Evolutionary conservation across 371 early-diverging fungal genomes (phyloP).

Genomic region (Chytridium lagenaria): DNA sequence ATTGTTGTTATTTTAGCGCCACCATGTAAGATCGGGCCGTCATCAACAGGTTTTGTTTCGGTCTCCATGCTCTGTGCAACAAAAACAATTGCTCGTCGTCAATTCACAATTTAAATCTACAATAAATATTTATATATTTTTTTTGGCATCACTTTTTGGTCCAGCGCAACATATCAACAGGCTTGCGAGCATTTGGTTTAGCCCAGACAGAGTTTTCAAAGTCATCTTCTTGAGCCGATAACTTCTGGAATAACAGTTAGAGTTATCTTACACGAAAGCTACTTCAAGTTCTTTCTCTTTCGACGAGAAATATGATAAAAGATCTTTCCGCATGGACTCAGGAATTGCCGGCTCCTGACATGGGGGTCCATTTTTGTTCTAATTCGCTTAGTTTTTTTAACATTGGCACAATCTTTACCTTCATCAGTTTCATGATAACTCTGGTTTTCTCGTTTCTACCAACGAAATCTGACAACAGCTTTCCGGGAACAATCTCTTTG

Average conservation of each 20-base stretch:
- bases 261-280: too few relatives aligned
- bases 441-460: conserved; percentile 66
- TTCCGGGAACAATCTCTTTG: conserved; percentile 55
- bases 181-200: neutral
- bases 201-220: conserved; percentile 22
- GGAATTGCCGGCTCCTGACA: conserved; percentile 54
- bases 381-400: too few relatives aligned
- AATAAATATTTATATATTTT: neutral
- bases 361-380: conserved; percentile 59
- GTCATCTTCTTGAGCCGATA: conserved; percentile 15
- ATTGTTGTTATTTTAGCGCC: neutral
- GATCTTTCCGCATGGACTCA: conserved; percentile 55
- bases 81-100: neutral
- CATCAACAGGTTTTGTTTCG: neutral
- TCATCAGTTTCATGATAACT: conserved; percentile 57
- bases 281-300: conserved; percentile 66
- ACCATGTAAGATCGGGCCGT: conserved; percentile 9
- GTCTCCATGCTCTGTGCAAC: neutral
- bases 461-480: conserved; percentile 53
- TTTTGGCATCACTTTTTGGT: neutral
- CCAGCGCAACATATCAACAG: neutral
- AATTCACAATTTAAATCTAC: too few relatives aligned
- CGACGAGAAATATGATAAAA: conserved; percentile 62
- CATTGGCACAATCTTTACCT: too few relatives aligned
- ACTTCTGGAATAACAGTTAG: too few relatives aligned